These are phyloP conservation scores for fission yeast (Schizosaccharomyces pombe) DNA, from an alignment of 805 yeast species.

Conservation along the genomic window DNA sequence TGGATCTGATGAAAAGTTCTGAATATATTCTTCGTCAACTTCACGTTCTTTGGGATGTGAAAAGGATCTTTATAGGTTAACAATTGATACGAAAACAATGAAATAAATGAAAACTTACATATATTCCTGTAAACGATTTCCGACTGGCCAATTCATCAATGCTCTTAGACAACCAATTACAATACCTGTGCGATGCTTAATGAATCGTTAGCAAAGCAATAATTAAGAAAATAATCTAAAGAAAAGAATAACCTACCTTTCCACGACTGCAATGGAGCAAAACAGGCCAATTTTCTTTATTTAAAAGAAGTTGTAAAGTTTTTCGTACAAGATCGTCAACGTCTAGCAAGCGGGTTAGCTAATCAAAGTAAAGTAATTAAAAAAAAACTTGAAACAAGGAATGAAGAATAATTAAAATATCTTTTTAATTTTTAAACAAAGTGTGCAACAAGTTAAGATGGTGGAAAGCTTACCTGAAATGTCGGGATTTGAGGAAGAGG, in stretches of 20 bases:
- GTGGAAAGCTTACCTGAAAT: too few relatives aligned
- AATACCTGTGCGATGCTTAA: constrained; percentile 93
- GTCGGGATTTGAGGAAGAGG: too few relatives aligned
- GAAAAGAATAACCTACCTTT: constrained; percentile 13
- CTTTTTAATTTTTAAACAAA: too few relatives aligned
- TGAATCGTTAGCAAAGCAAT: background rate
- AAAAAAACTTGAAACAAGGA: too few relatives aligned
- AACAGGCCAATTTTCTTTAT: constrained; percentile 78
- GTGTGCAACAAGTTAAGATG: too few relatives aligned
- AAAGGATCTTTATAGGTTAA: constrained; percentile 84
- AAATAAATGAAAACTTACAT: background rate
- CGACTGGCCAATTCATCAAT: constrained; percentile 74
- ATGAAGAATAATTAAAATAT: too few relatives aligned
- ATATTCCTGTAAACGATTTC: constrained; percentile 23
- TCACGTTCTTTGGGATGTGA: constrained; percentile 91
- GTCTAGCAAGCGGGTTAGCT: constrained; percentile 35
- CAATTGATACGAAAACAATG: constrained; percentile 21
- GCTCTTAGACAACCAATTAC: constrained; percentile 77
- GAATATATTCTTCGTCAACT: constrained; percentile 26
- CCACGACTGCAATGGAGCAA: constrained; percentile 90
- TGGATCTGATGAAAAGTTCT: background rate
- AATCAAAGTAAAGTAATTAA: too few relatives aligned
- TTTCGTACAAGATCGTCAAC: constrained; percentile 44
- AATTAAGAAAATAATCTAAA: background rate
- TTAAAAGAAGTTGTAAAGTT: constrained; percentile 56